phyloP scores from a whole-genome alignment of 2,329 filamentous ascomycete genomes.

The Colletotrichum chlorophyti region DNA sequence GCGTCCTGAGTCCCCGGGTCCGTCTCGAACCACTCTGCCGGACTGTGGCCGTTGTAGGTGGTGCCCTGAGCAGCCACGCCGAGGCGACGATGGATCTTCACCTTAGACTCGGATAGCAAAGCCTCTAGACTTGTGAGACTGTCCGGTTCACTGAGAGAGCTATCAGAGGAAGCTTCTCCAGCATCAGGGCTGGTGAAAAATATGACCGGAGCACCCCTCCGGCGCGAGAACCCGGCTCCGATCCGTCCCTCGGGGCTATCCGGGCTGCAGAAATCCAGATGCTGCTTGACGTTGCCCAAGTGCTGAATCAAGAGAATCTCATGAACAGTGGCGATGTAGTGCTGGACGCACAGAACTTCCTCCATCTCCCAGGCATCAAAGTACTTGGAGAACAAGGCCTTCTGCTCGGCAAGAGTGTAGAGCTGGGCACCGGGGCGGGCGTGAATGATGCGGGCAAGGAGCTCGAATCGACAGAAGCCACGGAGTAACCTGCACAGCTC shows the following conservation, averaged over 20 bases:
- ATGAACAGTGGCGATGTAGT: background rate
- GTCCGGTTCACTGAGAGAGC: too few species aligned
- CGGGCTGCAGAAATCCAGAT: too few species aligned
- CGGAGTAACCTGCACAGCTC: conserved; percentile 7
- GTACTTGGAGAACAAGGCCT: background rate
- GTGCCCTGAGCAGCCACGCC: too few species aligned
- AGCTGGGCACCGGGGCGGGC: conserved; percentile 6
- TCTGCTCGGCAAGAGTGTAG: background rate
- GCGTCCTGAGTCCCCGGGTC: background rate
- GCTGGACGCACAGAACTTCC: background rate
- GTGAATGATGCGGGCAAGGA: background rate
- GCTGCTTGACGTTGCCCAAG: background rate
- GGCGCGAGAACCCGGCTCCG: too few species aligned
- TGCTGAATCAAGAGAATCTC: background rate
- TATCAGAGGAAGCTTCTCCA: too few species aligned
- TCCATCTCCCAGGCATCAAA: conserved; percentile 13
- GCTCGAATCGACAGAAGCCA: conserved; percentile 2
- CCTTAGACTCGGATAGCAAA: too few species aligned
- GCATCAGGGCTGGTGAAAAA: too few species aligned
- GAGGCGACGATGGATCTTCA: too few species aligned
- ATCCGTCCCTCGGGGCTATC: background rate
- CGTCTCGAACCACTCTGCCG: background rate
- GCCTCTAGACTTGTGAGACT: too few species aligned
- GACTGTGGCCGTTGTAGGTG: background rate
- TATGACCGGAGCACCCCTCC: too few species aligned